phyloP scores from a whole-genome alignment of 129 eudicot genomes.

The Artemisia argyi region DNA sequence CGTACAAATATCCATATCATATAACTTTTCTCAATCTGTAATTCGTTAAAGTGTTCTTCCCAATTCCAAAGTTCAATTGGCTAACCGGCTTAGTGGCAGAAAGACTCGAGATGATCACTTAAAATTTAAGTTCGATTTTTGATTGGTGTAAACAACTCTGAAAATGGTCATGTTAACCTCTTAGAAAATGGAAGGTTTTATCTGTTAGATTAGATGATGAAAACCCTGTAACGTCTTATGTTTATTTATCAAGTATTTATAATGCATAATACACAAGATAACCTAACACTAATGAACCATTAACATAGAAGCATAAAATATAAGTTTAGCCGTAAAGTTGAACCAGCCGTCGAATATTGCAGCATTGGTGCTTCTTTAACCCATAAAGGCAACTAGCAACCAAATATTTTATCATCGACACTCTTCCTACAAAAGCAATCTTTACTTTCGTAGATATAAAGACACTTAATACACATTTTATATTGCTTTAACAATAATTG shows the following conservation, averaged over 20 bases:
- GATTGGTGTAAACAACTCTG: background rate
- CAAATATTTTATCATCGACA: background rate
- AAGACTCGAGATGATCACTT: no score
- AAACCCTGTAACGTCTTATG: no score
- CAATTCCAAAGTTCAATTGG: no score
- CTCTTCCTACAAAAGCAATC: background rate
- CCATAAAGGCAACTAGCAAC: background rate
- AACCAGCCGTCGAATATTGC: conserved; percentile 14
- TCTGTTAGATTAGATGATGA: no score
- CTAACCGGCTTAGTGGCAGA: no score
- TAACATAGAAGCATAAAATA: background rate
- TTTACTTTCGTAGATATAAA: background rate
- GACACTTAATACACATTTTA: background rate
- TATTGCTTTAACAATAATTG: background rate
- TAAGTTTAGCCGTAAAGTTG: background rate
- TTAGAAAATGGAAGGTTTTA: no score
- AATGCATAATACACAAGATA: no score
- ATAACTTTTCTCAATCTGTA: background rate
- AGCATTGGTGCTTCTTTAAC: background rate
- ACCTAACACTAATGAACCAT: no score
- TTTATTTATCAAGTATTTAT: no score
- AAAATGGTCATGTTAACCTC: background rate
- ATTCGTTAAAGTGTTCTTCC: no score
- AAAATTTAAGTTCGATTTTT: background rate
- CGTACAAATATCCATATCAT: background rate